Base-by-base conservation (phyloP, 75 land plant genomes). In the Chamaecyparis obtusa region DNA sequence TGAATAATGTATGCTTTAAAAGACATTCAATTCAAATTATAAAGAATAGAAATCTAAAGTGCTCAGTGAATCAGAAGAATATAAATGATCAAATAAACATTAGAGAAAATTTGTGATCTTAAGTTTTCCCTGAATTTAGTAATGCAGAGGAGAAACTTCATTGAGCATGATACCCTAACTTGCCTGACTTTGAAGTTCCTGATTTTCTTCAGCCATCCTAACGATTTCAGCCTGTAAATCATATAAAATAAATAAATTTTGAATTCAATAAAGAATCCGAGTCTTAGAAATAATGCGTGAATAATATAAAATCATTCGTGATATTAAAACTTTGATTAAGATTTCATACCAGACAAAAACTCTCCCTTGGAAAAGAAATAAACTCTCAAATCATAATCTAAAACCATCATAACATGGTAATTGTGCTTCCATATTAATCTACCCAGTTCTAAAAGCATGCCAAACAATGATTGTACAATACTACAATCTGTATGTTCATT, bases 181-280 rank as follows among this genome's bases (percentile, higher is more conserved):
- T 81, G 89, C 94, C 94, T 87, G 56, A 75, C 85, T 81, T 84
- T 87, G 90, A 35, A 93, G 84, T 41, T 78, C 51, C 3, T 39
- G 57, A 7, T 91, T 74, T 86, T 93, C 89, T 85, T 87, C 93
- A 27, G 83, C 84, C 44, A 93, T 84, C 75, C 88, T 88, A 19
- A 87, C 48, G 48, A 90, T 76, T 86, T 93, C 94, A 36, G 81
- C 84, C 94, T 93, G 91, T 85, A 84, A 85, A 90, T 17, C 7
- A 75, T 24, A 85, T 69, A 56, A 15, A 84, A 55, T 41, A 43
- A 43, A 37, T 57, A 44, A 78, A 78, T 6, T 78, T 78, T 27
- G 19, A 78, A 19, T 17, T 39, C 83, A 24, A 80, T 80, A 43
- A 80, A 41, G n/a, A 43, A 80, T 43, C 27, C 43, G 49, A 79